These are phyloP conservation scores for Biscutella auriculata DNA, from an alignment of 441 rosid species.

Conservation along the genomic window DNA sequence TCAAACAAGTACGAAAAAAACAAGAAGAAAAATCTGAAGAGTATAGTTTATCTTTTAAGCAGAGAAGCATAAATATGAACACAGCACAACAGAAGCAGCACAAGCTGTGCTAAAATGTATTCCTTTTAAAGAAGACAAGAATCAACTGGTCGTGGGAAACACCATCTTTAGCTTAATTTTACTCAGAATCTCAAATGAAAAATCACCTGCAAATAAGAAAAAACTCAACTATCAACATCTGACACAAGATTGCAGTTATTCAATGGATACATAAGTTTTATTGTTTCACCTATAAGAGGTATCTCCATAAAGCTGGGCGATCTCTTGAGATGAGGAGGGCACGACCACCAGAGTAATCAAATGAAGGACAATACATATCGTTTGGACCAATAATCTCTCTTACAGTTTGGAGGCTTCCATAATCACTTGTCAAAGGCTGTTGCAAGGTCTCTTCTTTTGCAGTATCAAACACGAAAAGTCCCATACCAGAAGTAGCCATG, in stretches of 20 bases:
- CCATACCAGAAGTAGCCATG: conserved; percentile 71
- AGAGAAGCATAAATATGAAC: not conserved
- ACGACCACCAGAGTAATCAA: conserved; percentile 56
- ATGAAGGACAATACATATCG: conserved; percentile 74
- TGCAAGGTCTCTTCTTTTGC: conserved; percentile 36
- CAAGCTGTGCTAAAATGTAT: conserved; percentile 8
- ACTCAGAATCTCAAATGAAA: too few relatives aligned
- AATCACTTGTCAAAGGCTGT: conserved; percentile 27
- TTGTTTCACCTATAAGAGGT: conserved; percentile 29
- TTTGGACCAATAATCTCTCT: conserved; percentile 71
- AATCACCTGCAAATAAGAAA: not conserved
- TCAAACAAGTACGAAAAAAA: not conserved
- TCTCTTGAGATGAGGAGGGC: conserved; percentile 84
- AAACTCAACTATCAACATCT: not conserved
- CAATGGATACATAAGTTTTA: not conserved
- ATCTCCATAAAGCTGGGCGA: conserved; percentile 74
- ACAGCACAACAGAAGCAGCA: conserved; percentile 16
- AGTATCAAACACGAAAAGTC: conserved; percentile 65
- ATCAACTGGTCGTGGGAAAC: conserved; percentile 2
- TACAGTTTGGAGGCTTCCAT: conserved; percentile 27
- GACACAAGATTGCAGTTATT: not conserved
- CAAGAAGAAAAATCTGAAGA: not conserved
- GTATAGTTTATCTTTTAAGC: not conserved
- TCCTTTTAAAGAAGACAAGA: not conserved
- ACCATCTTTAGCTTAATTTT: not conserved